phyloP scores from a whole-genome alignment of 192 early-diverging fungal genomes.

The Funneliformis mosseae region DNA sequence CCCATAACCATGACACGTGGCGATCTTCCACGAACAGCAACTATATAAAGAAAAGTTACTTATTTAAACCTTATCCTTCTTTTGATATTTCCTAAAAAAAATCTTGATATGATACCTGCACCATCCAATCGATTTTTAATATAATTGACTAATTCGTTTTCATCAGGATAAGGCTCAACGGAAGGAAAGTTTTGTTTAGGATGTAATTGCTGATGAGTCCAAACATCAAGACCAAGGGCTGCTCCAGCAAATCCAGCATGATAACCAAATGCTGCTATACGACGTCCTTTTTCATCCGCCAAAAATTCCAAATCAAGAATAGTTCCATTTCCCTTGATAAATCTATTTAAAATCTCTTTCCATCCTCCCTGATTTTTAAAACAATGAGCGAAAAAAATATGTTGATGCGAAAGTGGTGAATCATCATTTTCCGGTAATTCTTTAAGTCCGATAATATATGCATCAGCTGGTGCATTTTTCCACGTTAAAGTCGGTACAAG shows the following conservation, averaged over 20 bases:
- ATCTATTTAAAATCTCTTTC: slow-evolving; percentile 85
- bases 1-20: slow-evolving; percentile 97
- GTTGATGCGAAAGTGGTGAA: slow-evolving; percentile 85
- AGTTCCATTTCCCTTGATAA: slow-evolving; percentile 81
- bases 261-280: slow-evolving; percentile 97
- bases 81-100: neutral
- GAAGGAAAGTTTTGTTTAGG: slow-evolving; percentile 63
- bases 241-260: slow-evolving; percentile 95
- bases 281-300: slow-evolving; percentile 76
- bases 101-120: slow-evolving; percentile 54
- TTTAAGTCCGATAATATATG: slow-evolving; percentile 96
- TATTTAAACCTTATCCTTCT: neutral
- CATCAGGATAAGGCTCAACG: slow-evolving; percentile 84
- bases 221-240: slow-evolving; percentile 90
- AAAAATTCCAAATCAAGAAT: slow-evolving; percentile 96
- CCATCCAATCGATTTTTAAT: slow-evolving; percentile 62
- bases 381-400: slow-evolving; percentile 99
- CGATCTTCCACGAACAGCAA: slow-evolving; percentile 44
- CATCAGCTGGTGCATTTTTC: slow-evolving; percentile 85
- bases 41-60: neutral
- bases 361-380: slow-evolving; percentile 96
- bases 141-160: slow-evolving; percentile 73
- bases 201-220: slow-evolving; percentile 78
- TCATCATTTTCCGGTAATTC: slow-evolving; percentile 94
- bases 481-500: slow-evolving; percentile 80